A percentile compares a stretch with the other conserved stretches of the same genome.
phyloP scores from a whole-genome alignment of 2,329 filamentous ascomycete species.

The Dendrostoma leiphaemia region DNA sequence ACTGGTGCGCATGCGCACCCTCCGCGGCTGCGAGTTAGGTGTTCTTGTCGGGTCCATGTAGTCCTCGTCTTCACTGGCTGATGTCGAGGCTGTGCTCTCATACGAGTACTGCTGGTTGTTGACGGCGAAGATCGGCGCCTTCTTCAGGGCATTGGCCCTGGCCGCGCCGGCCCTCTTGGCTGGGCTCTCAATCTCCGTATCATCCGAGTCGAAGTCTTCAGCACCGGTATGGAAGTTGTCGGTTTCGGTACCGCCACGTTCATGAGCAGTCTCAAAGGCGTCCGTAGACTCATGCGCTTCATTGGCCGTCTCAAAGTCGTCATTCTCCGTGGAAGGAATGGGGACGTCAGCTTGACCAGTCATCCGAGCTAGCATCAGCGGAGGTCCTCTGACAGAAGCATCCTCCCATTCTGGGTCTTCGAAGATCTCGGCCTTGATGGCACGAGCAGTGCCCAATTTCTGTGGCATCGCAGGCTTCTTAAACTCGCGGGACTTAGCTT shows the following conservation, averaged over 20 bases:
- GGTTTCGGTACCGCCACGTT: slow-evolving; percentile 74
- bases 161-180: slow-evolving; percentile 39
- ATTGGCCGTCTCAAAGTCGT: slow-evolving; percentile 78
- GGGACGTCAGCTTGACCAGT: slow-evolving; percentile 11
- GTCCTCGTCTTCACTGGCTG: slow-evolving; percentile 71
- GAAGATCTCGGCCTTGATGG: slow-evolving; percentile 74
- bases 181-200: slow-evolving; percentile 80
- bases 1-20: slow-evolving; percentile 70
- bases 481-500: slow-evolving; percentile 63
- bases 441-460: slow-evolving; percentile 74
- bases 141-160: slow-evolving; percentile 30
- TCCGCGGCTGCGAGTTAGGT: slow-evolving; percentile 60
- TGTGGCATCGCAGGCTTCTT: slow-evolving; percentile 69
- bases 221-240: slow-evolving; percentile 94
- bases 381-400: slow-evolving; percentile 25
- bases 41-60: slow-evolving; percentile 55
- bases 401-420: slow-evolving; percentile 93
- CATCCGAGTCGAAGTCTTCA: slow-evolving; percentile 73
- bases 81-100: slow-evolving; percentile 86
- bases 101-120: slow-evolving; percentile 60
- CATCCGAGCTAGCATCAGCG: slow-evolving; percentile 10
- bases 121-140: slow-evolving; percentile 41
- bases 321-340: slow-evolving; percentile 41
- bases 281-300: slow-evolving; percentile 77
- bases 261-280: slow-evolving; percentile 69